These are phyloP conservation scores for Camelina neglecta DNA, from an alignment of 345 rosid species.

Conservation along the genomic window DNA sequence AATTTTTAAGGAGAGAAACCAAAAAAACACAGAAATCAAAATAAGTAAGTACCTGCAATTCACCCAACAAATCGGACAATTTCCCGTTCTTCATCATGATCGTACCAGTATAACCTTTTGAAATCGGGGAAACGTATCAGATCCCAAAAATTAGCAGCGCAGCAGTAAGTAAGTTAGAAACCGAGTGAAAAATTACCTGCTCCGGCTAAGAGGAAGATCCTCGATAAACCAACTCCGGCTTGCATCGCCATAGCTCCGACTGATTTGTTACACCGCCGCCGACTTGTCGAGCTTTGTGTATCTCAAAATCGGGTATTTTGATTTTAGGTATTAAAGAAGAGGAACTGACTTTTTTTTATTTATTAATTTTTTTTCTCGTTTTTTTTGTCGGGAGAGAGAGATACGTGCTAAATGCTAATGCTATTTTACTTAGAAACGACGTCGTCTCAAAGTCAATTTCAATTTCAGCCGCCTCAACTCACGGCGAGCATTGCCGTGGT, in stretches of 20 bases:
- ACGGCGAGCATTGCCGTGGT: slow-evolving; percentile 17
- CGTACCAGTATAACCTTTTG: slow-evolving; percentile 76
- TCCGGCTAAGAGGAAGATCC: slow-evolving; percentile 78
- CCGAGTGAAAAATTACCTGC: slow-evolving; percentile 57
- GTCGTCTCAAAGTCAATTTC: not conserved
- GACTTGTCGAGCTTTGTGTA: slow-evolving; percentile 18
- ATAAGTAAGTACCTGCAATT: slow-evolving; percentile 73
- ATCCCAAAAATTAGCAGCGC: not conserved
- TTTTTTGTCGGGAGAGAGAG: not conserved
- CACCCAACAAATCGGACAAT: slow-evolving; percentile 75
- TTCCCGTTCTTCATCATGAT: slow-evolving; percentile 78
- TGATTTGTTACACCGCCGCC: slow-evolving; percentile 30
- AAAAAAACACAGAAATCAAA: not conserved
- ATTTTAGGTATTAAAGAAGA: slow-evolving; percentile 24
- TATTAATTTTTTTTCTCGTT: not conserved
- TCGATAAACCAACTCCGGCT: slow-evolving; percentile 73
- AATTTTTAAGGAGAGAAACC: not conserved
- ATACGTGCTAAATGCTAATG: slow-evolving; percentile 19
- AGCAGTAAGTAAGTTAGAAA: slow-evolving; percentile 1
- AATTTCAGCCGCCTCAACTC: slow-evolving; percentile 22
- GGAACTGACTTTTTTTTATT: not conserved
- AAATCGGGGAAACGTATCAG: slow-evolving; percentile 14
- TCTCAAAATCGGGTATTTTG: slow-evolving; percentile 8
- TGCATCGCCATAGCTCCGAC: slow-evolving; percentile 82
- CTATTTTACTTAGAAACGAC: slow-evolving; percentile 12